A percentile compares a stretch with the other conserved stretches of the same genome.
Evolutionary conservation across 257 asterid species (phyloP).

Genomic region (Solanum okadae): DNA sequence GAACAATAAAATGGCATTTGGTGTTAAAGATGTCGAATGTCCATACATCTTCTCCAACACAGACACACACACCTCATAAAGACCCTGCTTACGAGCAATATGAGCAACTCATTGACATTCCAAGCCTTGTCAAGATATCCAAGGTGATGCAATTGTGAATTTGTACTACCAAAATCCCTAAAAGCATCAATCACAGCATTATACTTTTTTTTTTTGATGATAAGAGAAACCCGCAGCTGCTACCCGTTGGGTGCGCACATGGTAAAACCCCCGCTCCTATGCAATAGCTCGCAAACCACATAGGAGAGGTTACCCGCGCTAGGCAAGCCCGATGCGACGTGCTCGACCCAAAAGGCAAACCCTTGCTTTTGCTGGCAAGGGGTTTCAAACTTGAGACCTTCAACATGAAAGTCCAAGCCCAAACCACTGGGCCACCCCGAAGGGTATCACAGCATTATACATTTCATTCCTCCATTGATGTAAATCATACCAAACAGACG

Average conservation of each 20-base stretch:
- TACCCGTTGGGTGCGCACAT: too few species aligned
- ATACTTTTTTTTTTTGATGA: too few species aligned
- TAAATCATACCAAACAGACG: slow-evolving; percentile 93
- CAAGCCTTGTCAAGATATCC: slow-evolving; percentile 99
- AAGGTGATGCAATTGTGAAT: slow-evolving; percentile 84
- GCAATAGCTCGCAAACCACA: too few species aligned
- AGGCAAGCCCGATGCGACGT: too few species aligned
- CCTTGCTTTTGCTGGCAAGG: too few species aligned
- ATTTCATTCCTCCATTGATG: slow-evolving; percentile 99
- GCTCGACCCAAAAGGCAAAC: too few species aligned
- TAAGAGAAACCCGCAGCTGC: too few species aligned
- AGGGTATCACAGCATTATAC: slow-evolving; percentile 36
- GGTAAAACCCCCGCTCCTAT: too few species aligned
- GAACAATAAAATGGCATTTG: slow-evolving; percentile 77
- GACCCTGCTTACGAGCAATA: slow-evolving; percentile 88
- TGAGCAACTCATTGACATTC: slow-evolving; percentile 97
- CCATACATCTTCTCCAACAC: slow-evolving; percentile 96
- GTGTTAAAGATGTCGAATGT: slow-evolving; percentile 34
- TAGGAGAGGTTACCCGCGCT: too few species aligned
- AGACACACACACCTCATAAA: slow-evolving; percentile 84
- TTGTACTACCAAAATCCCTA: slow-evolving; percentile 69
- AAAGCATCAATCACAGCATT: slow-evolving; percentile 75
- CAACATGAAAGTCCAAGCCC: too few species aligned
- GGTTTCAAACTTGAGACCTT: too few species aligned
- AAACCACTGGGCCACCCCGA: too few species aligned